phyloP scores from a whole-genome alignment of 78 protist genomes.

The Neovahlkampfia damariscottae region DNA sequence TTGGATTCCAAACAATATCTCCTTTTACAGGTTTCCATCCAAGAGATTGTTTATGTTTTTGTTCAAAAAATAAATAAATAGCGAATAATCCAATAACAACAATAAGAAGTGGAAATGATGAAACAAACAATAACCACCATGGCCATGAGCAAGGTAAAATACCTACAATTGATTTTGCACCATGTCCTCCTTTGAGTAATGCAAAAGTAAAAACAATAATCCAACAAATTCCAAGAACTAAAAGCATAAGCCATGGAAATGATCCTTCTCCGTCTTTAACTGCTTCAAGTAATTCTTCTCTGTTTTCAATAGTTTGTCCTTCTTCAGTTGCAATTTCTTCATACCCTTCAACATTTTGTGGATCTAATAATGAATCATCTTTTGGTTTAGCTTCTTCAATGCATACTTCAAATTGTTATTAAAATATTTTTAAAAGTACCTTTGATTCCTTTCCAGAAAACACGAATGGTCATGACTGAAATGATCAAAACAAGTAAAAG shows the following conservation, averaged over 20 bases:
- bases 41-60: background rate
- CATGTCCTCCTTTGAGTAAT: conserved; percentile 12
- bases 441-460: background rate
- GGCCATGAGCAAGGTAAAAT: background rate
- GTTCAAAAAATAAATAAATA: background rate
- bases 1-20: background rate
- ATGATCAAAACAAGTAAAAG: conserved; percentile 1
- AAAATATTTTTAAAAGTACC: too few species aligned
- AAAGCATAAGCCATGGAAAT: background rate
- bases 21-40: background rate
- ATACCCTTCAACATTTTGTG: background rate
- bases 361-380: background rate
- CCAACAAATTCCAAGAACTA: conserved; percentile 2
- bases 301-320: background rate
- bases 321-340: background rate
- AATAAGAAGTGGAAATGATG: background rate
- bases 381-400: background rate
- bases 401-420: background rate
- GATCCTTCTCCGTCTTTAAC: background rate
- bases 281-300: background rate
- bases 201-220: background rate
- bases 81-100: background rate
- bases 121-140: conserved; percentile 9
- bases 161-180: background rate
- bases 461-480: conserved; percentile 10